Base-by-base conservation (phyloP, 768 basidiomycete genomes). In the Lactifluus piperatus region DNA sequence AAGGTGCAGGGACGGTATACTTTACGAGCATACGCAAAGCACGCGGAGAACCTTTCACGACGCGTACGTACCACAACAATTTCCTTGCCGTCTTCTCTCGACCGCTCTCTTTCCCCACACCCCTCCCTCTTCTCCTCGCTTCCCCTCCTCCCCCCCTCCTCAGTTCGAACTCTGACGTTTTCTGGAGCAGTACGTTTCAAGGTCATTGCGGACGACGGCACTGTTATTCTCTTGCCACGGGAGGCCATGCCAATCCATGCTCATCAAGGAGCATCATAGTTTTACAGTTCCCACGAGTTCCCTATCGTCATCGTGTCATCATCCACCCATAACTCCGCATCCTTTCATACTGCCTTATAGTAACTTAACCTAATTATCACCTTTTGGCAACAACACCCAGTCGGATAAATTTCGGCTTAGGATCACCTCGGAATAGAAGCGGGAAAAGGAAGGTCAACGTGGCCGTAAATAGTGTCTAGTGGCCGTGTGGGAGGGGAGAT, bases 1-100 rank as follows among this genome's bases (percentile, higher is more conserved):
- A 45, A 89, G 88, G 80, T 22, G 76, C 82, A 20, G 89, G 89
- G 6, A 91, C 87, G 18, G 69, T 91, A 2, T 91, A 91, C 67
- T 91, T 91, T 69, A 91, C 88, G 2, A 90, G 87, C 68, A 85
- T 91, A 56, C 79, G 89, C 44, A 57, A 49, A 36, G 56, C 32
- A 18, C 57, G 57, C 36, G 51, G 57, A 49, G 57, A 47, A 20
- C 57, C 51, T 41, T 58, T 58, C 51, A 58, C 51, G 24, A 58
- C 57, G 2, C 39, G 57, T 91, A 69, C 62, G 85, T 79, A 16
- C 13, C n/a, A 43, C 2, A 22, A 10, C 16, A 5, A n/a, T 36
- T 10, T n/a, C 46, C 14, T 4, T 3, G 8, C 29, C 24, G 14
- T 11, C 18, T 39, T 6, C 36, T 14, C 18, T 46, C 27, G 26